Conservation (phyloP, 331 rosid species). For the Quercus phellos region DNA sequence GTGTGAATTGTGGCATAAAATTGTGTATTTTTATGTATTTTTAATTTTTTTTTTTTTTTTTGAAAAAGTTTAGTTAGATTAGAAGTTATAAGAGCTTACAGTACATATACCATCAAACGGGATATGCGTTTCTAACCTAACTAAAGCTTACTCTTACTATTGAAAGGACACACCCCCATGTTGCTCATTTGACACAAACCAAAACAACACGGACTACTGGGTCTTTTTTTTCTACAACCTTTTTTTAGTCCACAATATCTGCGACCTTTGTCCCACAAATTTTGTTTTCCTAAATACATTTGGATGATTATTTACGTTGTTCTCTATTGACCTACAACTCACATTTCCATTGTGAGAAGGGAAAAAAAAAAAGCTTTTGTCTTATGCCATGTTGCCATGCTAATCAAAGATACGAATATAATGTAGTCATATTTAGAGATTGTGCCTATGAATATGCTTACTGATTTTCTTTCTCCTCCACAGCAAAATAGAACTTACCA, state of each 20-base stretch:
- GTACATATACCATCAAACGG: no score
- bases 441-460: neutral
- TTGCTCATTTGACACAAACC: neutral
- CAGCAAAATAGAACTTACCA: neutral
- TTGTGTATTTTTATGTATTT: no score
- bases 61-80: no score
- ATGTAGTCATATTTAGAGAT: neutral
- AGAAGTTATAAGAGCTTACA: no score
- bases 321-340: neutral
- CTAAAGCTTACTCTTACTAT: neutral
- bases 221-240: neutral
- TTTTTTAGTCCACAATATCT: neutral
- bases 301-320: neutral
- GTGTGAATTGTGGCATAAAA: fast-evolving
- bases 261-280: neutral
- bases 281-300: neutral
- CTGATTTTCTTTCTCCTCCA: neutral
- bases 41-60: no score
- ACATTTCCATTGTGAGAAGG: neutral
- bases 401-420: neutral
- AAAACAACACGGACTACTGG: neutral
- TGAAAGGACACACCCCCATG: neutral
- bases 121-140: no score
- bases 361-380: neutral
- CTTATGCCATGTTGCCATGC: neutral